These are phyloP conservation scores for Parietichytrium sp. DNA, from an alignment of 108 stramenopile genomes.

Conservation along the genomic window DNA sequence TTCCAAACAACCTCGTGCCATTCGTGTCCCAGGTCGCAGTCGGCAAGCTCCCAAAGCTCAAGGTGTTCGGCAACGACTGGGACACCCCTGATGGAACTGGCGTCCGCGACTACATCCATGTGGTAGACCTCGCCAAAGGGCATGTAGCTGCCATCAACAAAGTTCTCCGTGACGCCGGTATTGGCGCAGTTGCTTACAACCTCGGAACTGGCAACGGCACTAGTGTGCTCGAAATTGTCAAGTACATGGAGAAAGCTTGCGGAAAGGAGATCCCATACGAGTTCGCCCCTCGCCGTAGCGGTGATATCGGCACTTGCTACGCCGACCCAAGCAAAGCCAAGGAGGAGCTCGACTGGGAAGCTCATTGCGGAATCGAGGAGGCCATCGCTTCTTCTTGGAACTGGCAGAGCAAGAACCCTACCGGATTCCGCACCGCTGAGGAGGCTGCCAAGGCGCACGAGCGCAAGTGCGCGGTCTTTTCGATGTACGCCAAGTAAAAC, in stretches of 20 bases:
- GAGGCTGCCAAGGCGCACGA: slow-evolving; percentile 18
- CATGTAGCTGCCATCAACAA: slow-evolving; percentile 87
- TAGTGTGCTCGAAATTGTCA: slow-evolving; percentile 90
- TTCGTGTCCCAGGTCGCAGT: slow-evolving; percentile 95
- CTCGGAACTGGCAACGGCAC: slow-evolving; percentile 91
- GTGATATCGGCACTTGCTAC: slow-evolving; percentile 94
- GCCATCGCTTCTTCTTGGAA: slow-evolving; percentile 92
- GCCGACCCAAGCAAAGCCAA: slow-evolving; percentile 84
- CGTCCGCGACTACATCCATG: slow-evolving; percentile 96
- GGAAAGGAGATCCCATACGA: slow-evolving; percentile 82
- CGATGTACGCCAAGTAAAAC: too few species aligned
- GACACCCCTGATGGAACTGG: slow-evolving; percentile 93
- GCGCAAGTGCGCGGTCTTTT: slow-evolving; percentile 32
- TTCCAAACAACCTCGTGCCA: slow-evolving; percentile 98
- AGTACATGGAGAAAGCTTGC: slow-evolving; percentile 85
- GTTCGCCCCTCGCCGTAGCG: slow-evolving; percentile 79
- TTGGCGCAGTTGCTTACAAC: slow-evolving; percentile 83
- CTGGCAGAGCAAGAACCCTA: slow-evolving; percentile 94
- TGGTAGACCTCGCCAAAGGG: slow-evolving; percentile 92
- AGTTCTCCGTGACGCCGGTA: slow-evolving; percentile 58
- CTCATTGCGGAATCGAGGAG: slow-evolving; percentile 78
- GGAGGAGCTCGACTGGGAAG: slow-evolving; percentile 92
- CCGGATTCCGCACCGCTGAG: slow-evolving; percentile 73
- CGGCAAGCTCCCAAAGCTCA: slow-evolving; percentile 84
- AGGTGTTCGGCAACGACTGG: slow-evolving; percentile 95